phyloP scores from a whole-genome alignment of 2,329 filamentous ascomycete species.

The Curvularia spicifera region DNA sequence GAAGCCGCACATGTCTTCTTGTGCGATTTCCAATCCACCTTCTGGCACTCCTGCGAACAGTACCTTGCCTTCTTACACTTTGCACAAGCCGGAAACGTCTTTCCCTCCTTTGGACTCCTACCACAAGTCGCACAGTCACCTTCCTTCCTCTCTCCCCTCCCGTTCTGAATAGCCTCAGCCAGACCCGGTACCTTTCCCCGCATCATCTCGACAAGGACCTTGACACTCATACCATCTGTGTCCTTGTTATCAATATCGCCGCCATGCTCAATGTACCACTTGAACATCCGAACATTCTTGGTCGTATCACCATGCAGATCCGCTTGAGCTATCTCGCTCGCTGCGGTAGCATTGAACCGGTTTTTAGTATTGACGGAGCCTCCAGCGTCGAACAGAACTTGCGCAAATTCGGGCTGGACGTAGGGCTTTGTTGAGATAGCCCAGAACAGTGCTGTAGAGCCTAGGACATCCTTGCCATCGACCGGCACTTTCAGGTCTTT shows the following conservation, averaged over 20 bases:
- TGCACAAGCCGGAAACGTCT: constrained; percentile 13
- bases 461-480: constrained; percentile 19
- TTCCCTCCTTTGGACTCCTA: constrained; percentile 10
- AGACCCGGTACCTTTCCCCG: constrained; percentile 16
- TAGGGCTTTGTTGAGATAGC: constrained; percentile 26
- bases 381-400: constrained; percentile 26
- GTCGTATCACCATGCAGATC: constrained; percentile 18
- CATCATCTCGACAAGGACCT: constrained; percentile 25
- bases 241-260: constrained; percentile 27
- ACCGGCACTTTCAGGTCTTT: constrained; percentile 20
- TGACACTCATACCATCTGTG: constrained; percentile 24
- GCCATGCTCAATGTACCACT: constrained; percentile 27
- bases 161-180: constrained; percentile 10
- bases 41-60: constrained; percentile 23
- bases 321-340: constrained; percentile 22
- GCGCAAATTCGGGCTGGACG: constrained; percentile 20
- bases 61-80: constrained; percentile 23
- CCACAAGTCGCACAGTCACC: constrained; percentile 21
- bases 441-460: constrained; percentile 23
- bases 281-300: constrained; percentile 23
- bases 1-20: constrained; percentile 19
- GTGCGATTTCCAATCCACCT: constrained; percentile 26
- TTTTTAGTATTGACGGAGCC: constrained; percentile 22
- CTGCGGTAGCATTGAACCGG: constrained; percentile 18
- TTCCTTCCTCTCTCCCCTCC: constrained; percentile 14